Percentiles rank a stretch among this genome's conserved stretches.
Evolutionary conservation across 352 stramenopile genomes (phyloP).

Genomic region (Globisporangium ultimum): DNA sequence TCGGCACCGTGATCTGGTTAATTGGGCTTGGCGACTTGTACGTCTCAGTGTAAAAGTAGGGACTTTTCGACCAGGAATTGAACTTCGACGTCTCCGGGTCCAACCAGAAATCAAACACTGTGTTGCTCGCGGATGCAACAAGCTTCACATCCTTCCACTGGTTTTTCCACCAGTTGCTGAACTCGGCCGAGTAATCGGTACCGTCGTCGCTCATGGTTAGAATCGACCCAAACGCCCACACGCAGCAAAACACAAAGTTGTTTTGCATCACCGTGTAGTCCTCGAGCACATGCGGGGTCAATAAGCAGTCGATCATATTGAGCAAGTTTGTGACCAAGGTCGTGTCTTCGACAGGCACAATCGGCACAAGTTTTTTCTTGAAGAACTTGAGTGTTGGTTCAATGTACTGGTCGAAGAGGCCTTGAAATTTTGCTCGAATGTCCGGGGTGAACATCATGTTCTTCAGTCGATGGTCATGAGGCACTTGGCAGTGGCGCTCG

Average conservation of each 20-base stretch:
- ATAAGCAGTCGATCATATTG: slow-evolving; percentile 93
- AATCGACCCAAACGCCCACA: slow-evolving; percentile 94
- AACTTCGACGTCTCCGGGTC: slow-evolving; percentile 91
- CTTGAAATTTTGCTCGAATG: slow-evolving; percentile 72
- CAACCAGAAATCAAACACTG: slow-evolving; percentile 97
- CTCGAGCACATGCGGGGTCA: slow-evolving; percentile 79
- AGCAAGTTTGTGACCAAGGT: slow-evolving; percentile 91
- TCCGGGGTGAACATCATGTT: slow-evolving; percentile 82
- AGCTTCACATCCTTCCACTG: slow-evolving; percentile 97
- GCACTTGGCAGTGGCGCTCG: slow-evolving; percentile 63
- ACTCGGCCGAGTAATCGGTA: slow-evolving; percentile 92
- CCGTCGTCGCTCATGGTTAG: slow-evolving; percentile 92
- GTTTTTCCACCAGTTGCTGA: slow-evolving; percentile 95
- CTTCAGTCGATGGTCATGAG: slow-evolving; percentile 57
- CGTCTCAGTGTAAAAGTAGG: slow-evolving; percentile 92
- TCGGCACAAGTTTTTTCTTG: slow-evolving; percentile 89
- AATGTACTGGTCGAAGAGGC: slow-evolving; percentile 92
- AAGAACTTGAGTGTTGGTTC: slow-evolving; percentile 92
- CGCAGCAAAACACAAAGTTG: slow-evolving; percentile 94
- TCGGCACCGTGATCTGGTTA: slow-evolving; percentile 92
- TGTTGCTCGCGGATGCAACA: slow-evolving; percentile 89
- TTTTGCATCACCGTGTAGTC: slow-evolving; percentile 86
- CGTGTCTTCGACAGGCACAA: slow-evolving; percentile 93
- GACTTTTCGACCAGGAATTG: slow-evolving; percentile 94
- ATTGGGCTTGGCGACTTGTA: slow-evolving; percentile 85